Conservation (phyloP, 2,329 filamentous ascomycete species). For the Podosphaera leucotricha region DNA sequence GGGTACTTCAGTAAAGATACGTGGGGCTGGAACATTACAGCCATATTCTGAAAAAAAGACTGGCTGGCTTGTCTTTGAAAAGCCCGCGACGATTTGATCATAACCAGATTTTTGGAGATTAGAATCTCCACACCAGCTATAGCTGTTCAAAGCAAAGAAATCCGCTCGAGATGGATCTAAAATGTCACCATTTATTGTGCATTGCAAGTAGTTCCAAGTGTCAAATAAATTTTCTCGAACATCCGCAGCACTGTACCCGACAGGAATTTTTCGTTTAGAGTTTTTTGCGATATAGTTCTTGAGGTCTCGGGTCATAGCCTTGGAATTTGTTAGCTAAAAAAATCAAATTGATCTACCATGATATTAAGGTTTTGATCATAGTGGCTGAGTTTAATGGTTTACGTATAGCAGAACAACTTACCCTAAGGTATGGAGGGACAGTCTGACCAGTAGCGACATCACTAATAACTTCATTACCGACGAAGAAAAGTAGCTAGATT, state of each 20-base stretch:
- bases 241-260: conserved; percentile 63
- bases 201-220: conserved; percentile 53
- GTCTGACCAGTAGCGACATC: conserved; percentile 31
- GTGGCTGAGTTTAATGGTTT: background rate
- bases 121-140: conserved; percentile 47
- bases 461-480: conserved; percentile 59
- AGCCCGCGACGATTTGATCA: conserved; percentile 37
- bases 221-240: conserved; percentile 51
- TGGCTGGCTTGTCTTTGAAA: conserved; percentile 29
- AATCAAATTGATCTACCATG: background rate
- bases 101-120: conserved; percentile 39
- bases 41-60: conserved; percentile 2
- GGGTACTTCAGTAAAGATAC: conserved; percentile 52
- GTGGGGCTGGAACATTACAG: conserved; percentile 40
- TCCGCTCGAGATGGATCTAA: conserved; percentile 41
- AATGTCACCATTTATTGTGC: conserved; percentile 28
- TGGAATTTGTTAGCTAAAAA: conserved; percentile 16
- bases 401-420: conserved; percentile 5
- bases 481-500: conserved; percentile 39
- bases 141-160: conserved; percentile 58
- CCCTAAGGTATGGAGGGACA: conserved; percentile 43
- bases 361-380: background rate
- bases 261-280: conserved; percentile 42
- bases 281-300: conserved; percentile 61
- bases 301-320: conserved; percentile 54